Evolutionary conservation across 148 eudicot species (phyloP).

Genomic region (Nepenthes gracilis): DNA sequence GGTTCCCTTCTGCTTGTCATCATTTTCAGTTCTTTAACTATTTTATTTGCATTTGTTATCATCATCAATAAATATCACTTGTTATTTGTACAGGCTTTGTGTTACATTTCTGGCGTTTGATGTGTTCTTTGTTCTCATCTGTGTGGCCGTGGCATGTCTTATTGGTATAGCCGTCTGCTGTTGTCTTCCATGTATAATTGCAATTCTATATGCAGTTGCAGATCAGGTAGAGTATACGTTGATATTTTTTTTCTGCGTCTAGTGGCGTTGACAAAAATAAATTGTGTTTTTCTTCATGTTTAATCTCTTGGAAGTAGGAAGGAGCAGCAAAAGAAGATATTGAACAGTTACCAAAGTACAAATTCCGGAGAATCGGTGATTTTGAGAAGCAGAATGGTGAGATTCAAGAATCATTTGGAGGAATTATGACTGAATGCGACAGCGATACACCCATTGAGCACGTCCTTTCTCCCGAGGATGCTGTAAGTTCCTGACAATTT

Average conservation of each 20-base stretch:
- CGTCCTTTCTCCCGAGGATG: constrained; percentile 70
- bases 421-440: constrained; percentile 81
- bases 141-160: constrained; percentile 88
- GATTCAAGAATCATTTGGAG: constrained; percentile 72
- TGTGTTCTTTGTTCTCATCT: constrained; percentile 92
- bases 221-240: constrained; percentile 54
- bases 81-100: constrained; percentile 66
- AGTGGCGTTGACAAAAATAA: background rate
- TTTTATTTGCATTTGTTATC: background rate
- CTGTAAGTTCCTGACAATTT: constrained; percentile 40
- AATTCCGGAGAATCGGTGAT: constrained; percentile 53
- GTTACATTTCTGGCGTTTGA: constrained; percentile 91
- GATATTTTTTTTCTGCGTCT: background rate
- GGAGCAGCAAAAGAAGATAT: constrained; percentile 90
- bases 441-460: constrained; percentile 56
- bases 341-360: constrained; percentile 64
- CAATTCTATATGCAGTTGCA: constrained; percentile 87
- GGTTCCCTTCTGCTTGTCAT: constrained; percentile 31
- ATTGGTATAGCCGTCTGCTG: constrained; percentile 98
- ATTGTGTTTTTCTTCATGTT: background rate
- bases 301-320: constrained; percentile 31
- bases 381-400: constrained; percentile 72
- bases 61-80: constrained; percentile 6
- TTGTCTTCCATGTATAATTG: constrained; percentile 97
- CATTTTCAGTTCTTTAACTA: background rate